phyloP scores from a whole-genome alignment of 495 filamentous ascomycete species.

The Neurospora sublineolata region DNA sequence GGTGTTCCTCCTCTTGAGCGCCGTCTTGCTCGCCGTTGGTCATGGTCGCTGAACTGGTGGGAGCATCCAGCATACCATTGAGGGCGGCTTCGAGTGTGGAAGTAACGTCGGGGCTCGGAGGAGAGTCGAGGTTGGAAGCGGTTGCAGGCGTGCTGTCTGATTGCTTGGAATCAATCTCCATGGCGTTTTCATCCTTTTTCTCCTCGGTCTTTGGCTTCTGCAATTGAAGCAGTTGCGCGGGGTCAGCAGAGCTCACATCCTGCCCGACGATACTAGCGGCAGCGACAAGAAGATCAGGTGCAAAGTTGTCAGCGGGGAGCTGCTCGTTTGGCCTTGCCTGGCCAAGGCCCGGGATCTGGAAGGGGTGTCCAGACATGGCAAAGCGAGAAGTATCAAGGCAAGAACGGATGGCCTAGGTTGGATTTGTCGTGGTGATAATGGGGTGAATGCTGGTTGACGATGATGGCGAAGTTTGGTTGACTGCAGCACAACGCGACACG shows the following conservation, averaged over 20 bases:
- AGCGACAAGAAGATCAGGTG: constrained; percentile 12
- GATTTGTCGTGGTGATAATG: background rate
- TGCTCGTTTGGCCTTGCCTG: constrained; percentile 18
- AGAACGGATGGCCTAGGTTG: constrained; percentile 1
- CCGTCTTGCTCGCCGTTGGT: constrained; percentile 5
- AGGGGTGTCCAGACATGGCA: constrained; percentile 30
- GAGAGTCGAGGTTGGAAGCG: constrained; percentile 5
- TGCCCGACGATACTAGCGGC: constrained; percentile 5
- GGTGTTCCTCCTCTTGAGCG: constrained; percentile 17
- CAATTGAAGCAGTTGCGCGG: background rate
- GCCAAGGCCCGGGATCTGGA: constrained; percentile 33
- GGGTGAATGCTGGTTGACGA: background rate
- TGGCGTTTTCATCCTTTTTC: constrained; percentile 6
- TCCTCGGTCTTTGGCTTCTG: background rate
- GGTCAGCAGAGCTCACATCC: background rate
- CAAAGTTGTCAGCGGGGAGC: constrained; percentile 12
- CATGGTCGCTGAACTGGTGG: constrained; percentile 5
- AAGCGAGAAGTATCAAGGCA: background rate
- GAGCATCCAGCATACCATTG: constrained; percentile 20
- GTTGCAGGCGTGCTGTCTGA: background rate
- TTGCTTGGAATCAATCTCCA: background rate
- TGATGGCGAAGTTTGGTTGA: background rate
- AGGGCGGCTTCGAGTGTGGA: constrained; percentile 36
- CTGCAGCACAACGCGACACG: background rate
- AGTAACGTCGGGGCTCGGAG: constrained; percentile 27